phyloP scores from a whole-genome alignment of 2,329 filamentous ascomycete species.

The Chaetomiaceae sp. region DNA sequence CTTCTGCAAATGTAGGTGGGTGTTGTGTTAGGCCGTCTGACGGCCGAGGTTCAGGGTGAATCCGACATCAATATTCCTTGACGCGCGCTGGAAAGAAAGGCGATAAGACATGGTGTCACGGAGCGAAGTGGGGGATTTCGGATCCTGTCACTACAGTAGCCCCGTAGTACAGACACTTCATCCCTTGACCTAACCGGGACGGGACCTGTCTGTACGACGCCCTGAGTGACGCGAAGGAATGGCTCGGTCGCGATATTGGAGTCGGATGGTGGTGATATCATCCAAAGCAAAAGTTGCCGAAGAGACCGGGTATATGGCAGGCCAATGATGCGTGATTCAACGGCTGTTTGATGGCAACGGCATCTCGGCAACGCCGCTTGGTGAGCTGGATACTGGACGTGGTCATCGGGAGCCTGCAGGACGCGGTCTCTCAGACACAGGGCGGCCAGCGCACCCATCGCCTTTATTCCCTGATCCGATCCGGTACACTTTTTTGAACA shows the following conservation, averaged over 20 bases:
- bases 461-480: neutral
- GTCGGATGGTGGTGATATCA: neutral
- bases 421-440: neutral
- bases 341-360: neutral
- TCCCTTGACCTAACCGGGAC: neutral
- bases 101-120: slow-evolving; percentile 2
- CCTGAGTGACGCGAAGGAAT: neutral
- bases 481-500: neutral
- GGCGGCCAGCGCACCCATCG: slow-evolving; percentile 5
- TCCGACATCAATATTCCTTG: neutral
- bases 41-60: neutral
- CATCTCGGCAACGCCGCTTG: neutral
- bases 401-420: slow-evolving; percentile 8
- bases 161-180: neutral
- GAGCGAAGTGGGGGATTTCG: slow-evolving; percentile 5
- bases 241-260: neutral
- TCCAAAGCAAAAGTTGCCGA: neutral
- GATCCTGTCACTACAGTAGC: neutral
- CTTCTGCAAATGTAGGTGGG: neutral
- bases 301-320: neutral
- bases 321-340: neutral
- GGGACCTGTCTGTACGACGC: slow-evolving; percentile 1
- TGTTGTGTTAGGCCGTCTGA: slow-evolving; percentile 7
- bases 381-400: neutral
- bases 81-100: neutral